Evolutionary conservation across 2,329 filamentous ascomycete species (phyloP), one percentile per base, ranked within the genome.

Genomic region (Diaporthe ampelina): DNA sequence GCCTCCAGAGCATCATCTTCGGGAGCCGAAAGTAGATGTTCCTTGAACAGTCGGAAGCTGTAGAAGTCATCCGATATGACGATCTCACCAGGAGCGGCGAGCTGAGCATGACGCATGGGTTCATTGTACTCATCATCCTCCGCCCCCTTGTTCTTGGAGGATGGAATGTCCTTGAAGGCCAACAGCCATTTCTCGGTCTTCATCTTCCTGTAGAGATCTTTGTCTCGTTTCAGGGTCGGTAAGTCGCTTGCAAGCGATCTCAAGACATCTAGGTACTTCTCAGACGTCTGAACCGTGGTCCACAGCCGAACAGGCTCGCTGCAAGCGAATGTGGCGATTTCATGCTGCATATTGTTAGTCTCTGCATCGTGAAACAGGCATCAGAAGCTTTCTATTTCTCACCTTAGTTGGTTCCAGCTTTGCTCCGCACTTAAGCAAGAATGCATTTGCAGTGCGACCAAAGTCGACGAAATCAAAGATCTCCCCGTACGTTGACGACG

Each of bases 401-500:
- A 72, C 70, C 70, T 72, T 97, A 3, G 93, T 97, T 5, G 97
- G 97, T 82, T 99, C 96, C 76, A 91, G 92, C 83, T 97, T 98
- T 3, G 95, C 96, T 13, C 97, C 97, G 77, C 95, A 94, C 76
- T 94, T 94, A 78, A 95, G 90, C 24, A 99, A 85, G 79, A 99
- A 99, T 0, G 93, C 88, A 79, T 98, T 98, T 2, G 94, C 96
- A 80, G 96, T 92, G 45, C 88, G 85, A 0, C 96, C 95, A 84
- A 98, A 99, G 81, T 98, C 94, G 19, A 98, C 95, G 83, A 98
- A 99, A 81, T 98, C 95, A 78, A 99, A 98, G 43, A 99, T 97
- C 43, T 97, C 94, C 15, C 91, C 93, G 79, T 97, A 99, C 10
- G 87, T 88, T 2, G 85, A 82, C 8, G 89, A 91, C 37, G 77